Base-by-base conservation (phyloP, 2,329 filamentous ascomycete genomes). In the Nannizziopsis arthrosporioides region DNA sequence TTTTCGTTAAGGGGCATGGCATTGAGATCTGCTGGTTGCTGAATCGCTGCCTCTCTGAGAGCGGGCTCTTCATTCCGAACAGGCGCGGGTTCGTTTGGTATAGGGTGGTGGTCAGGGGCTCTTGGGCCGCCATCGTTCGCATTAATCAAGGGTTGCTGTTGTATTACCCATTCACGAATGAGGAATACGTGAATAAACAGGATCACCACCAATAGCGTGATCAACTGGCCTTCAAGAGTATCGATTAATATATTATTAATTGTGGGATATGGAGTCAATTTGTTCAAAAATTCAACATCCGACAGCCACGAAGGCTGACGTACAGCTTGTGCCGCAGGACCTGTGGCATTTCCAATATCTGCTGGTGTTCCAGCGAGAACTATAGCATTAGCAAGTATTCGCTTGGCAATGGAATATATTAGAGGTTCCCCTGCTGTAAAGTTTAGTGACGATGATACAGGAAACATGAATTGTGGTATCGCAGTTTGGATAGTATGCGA, bases 141-240 rank as follows among this genome's bases (percentile, higher is more conserved):
- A 58, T 94, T 93, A 56, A 92, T 83, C 54, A 89, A 82, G 4
- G 90, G 92, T 61, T 98, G 92, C 63, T 98, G 92, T 63, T 98
- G 92, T 8, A 98, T 88, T 44, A 98, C 92, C 76, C 94, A 98
- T 68, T 98, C 92, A 41, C 93, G 75, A 41, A 98, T 95, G 3
- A 98, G 69, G 56, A 98, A 98, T 37, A 98, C 81, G n/a, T 98
- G 71, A 51, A 98, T 95, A 65, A 96, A 98, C 50, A 84, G 88
- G 39, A 94, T 76, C 6, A 98, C 90, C 44, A 96, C 86, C 9
- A 93, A 70, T 5, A 95, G 70, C 0, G 90, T 98, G 56, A 98
- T 94, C 42, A 96, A 78, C 61, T 94, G 89, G 3, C 92, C 92
- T 68, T 98, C 92, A 2, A 95, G 70, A 0, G 90, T 78, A 56